Base-by-base conservation (phyloP, 139 green algal genomes). In the Marvania coccoides region DNA sequence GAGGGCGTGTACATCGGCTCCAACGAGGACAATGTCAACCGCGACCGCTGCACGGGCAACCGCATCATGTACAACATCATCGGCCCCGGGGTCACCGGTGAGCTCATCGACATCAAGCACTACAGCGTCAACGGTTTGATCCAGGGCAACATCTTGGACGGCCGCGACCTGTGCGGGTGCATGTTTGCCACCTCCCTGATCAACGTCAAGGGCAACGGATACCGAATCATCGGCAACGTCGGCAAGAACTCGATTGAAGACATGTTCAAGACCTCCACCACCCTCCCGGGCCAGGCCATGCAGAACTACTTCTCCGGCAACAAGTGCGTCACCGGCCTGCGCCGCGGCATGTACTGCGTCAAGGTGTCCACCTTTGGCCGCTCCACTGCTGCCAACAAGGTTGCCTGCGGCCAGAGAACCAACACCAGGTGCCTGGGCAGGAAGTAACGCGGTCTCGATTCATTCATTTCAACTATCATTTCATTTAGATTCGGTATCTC, bases 1-100 rank as follows among this genome's bases (percentile, higher is more conserved):
- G 57, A 64, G 30, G 57, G 57, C 13, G 33, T 64, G 14, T 64
- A 64, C 26, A 37, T 64, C 24, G 57, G 57, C 33, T 64, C 57
- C 26, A 47, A 26, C 24, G 19, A 56, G n/a, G 29, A 30, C 23
- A n/a, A n/a, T n/a, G 48, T 19, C 23, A 12, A 6, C 14, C 47
- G 48, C 14, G 57, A 64, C 26, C 30, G 29, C 30, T 47, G 26
- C 26, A 10, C 33, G 6, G 24, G 57, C 19, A 64, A 64, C 33
- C 10, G 48, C 30, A 64, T 64, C 31, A 37, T 64, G 47, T 64
- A 64, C 30, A 64, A 64, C 26, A 64, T 8, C 24, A 64, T 64
- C 30, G 57, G 57, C 1, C 57, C 57, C 33, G 57, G 57, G 30
- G 57, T 64, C 5, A 64, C 57, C 0, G 57, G 37, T 54, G 57